Base-by-base conservation (phyloP, 306 rosid genomes). In the Prunus persica region DNA sequence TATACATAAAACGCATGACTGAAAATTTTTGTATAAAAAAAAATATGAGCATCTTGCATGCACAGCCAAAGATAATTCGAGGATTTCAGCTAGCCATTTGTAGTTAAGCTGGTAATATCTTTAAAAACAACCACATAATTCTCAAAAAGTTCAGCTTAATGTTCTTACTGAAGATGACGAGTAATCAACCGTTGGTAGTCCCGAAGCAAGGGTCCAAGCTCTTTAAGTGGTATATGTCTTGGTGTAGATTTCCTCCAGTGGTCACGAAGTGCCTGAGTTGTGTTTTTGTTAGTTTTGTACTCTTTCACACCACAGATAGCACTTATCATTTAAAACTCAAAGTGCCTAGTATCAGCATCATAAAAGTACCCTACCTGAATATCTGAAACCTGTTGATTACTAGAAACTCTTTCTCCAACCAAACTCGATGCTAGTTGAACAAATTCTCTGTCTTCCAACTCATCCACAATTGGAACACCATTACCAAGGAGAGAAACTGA, bases 191-290 rank as follows among this genome's bases (percentile, higher is more conserved):
- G 93, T 61, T 90, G 97, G 81, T 90, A 93, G 73, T 93, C 97
- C 73, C 94, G 93, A 85, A 95, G 96, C 82, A 95, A 77, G 18
- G 98, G 96, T 66, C 97, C 97, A 55, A 95, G 83, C 87, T 95
- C 98, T 84, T 83, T 88, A 64, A 95, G 89, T 74, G 84, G 89
- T 76, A 95, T 73, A n/a, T 61, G 83, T 69, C 81, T 84, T 50
- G 97, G 89, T 76, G 84, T 81, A 80, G 93, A 87, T 70, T 76
- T 88, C 84, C 86, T 87, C 98, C 98, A 95, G 46, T 83, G 90
- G 47, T 88, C 90, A 12, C 97, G 96, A 67, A 95, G 92, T 47
- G 86, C 89, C 84, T 85, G 86, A 68, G 77, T 81, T 50, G 86
- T 95, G 89, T 85, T 66, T n/a, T 32, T 4, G 7, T 32, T 56